Evolutionary conservation across 306 rosid species (phyloP), one percentile per base, ranked within the genome.

Genomic region (Vicia sativa): DNA sequence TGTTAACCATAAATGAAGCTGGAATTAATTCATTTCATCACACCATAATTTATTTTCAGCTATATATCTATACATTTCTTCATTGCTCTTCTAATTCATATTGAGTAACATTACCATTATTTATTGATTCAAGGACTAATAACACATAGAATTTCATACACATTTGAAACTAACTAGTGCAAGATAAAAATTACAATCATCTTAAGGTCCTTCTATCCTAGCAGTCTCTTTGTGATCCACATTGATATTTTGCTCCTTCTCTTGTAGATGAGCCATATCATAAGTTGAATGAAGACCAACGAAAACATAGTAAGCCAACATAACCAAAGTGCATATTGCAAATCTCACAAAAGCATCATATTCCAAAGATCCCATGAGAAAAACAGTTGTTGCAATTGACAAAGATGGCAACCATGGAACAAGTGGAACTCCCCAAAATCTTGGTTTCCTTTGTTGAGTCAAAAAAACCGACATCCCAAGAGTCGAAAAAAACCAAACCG

Each of bases 321-420:
- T 90, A 11, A 80, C 71, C 18, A 42, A 16, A 2, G 88, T 85
- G 75, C 96, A 90, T 46, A 84, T 67, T 43, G 82, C 96, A 74
- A 90, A 90, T 65, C 95, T 90, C 56, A 70, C 45, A 65, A 90
- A 90, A 25, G 96, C 82, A 10, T 64, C 8, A 13, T 44, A 35
- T 14, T 37, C 77, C 69, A 90, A 54, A 63, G 91, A 85, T 37
- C 95, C 96, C 95, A 87, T 87, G 11, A 90, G 95, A 58, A 90
- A 87, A 2, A 86, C 9, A 77, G 87, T 90, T 9, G 72, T 82
- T 7, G 87, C 96, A 50, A 90, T 86, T 25, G 96, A 90, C 76
- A 86, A 54, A 69, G 90, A 85, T 18, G 96, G 96, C 15, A 90
- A 31, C 95, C 96, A 87, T 18, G 96, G 96, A 7, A 90, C 95